phyloP scores from a whole-genome alignment of 1,284 basidiomycete genomes.

The Megacollybia platyphylla region DNA sequence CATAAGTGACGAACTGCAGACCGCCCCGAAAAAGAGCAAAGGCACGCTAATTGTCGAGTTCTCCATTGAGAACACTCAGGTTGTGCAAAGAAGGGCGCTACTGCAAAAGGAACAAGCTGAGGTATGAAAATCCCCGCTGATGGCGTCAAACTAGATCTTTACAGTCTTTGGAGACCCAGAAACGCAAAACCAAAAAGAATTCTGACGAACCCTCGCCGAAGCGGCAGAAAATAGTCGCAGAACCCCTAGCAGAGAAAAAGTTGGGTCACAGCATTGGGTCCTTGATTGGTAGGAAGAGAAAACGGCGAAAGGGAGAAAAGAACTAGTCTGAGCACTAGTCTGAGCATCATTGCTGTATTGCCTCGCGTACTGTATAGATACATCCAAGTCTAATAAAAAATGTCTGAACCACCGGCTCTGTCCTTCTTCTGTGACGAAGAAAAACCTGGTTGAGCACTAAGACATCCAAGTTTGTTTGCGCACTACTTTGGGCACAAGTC shows the following conservation, averaged over 20 bases:
- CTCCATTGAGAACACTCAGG: constrained; percentile 88
- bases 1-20: constrained; percentile 46
- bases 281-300: constrained; percentile 40
- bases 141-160: background rate
- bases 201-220: constrained; percentile 21
- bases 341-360: too few species aligned
- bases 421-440: too few species aligned
- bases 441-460: too few species aligned
- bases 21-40: constrained; percentile 26
- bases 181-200: constrained; percentile 8
- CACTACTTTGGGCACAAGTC: too few species aligned
- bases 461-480: too few species aligned
- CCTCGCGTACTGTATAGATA: too few species aligned
- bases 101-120: constrained; percentile 23
- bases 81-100: constrained; percentile 57
- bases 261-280: constrained; percentile 25
- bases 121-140: constrained; percentile 4
- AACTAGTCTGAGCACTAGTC: constrained; percentile 9
- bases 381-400: too few species aligned
- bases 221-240: constrained; percentile 18
- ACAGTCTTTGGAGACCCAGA: constrained; percentile 6
- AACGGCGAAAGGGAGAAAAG: constrained; percentile 28
- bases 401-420: too few species aligned
- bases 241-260: constrained; percentile 5
- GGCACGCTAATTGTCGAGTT: constrained; percentile 81